Percentiles rank a stretch among this genome's conserved stretches.
Evolutionary conservation across 1,284 basidiomycete genomes (phyloP).

Genomic region (Cryptococcus deneoformans): DNA sequence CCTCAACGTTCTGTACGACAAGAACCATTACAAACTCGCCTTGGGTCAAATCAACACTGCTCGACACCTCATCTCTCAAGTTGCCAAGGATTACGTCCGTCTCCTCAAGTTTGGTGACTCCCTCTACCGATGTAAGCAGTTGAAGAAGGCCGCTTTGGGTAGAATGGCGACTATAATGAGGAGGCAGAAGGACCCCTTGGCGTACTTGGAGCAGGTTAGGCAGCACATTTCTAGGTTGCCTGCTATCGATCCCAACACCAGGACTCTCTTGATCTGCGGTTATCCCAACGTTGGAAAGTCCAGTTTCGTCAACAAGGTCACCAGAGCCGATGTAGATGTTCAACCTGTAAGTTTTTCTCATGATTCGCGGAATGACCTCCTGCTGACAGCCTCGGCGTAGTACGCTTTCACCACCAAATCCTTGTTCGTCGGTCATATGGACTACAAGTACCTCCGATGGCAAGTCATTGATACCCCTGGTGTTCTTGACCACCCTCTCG

Average conservation of each 20-base stretch:
- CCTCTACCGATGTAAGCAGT: conserved; percentile 93
- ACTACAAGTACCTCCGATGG: conserved; percentile 97
- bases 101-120: conserved; percentile 95
- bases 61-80: conserved; percentile 89
- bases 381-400: conserved; percentile 8
- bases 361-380: too few relatives aligned
- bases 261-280: conserved; percentile 91
- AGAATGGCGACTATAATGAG: conserved; percentile 98
- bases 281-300: conserved; percentile 98
- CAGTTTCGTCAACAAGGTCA: conserved; percentile 97
- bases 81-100: conserved; percentile 92
- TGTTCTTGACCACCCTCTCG: conserved; percentile 80
- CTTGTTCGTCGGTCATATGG: conserved; percentile 92
- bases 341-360: conserved; percentile 59
- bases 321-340: conserved; percentile 93
- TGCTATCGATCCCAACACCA: conserved; percentile 86
- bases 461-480: conserved; percentile 97
- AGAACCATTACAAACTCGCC: conserved; percentile 98
- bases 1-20: conserved; percentile 96
- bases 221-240: conserved; percentile 97
- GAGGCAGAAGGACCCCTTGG: conserved; percentile 92
- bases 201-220: conserved; percentile 94
- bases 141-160: conserved; percentile 90
- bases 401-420: conserved; percentile 98
- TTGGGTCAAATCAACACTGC: conserved; percentile 91